Evolutionary conservation across 2,329 filamentous ascomycete species (phyloP), one percentile per base, ranked within the genome.

Genomic region (Blumeriella jaapii): DNA sequence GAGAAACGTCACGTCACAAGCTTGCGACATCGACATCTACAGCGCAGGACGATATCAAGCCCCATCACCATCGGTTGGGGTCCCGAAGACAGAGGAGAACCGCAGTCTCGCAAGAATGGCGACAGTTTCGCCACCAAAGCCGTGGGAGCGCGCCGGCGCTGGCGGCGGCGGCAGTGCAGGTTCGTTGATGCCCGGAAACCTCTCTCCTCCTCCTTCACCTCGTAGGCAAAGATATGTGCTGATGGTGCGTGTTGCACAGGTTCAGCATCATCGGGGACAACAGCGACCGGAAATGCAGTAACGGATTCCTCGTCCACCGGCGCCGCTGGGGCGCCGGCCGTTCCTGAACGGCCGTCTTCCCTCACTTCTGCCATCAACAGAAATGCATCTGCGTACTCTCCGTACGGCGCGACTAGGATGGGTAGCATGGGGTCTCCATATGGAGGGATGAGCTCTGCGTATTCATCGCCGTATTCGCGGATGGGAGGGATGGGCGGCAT

Each of bases 71-170:
- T 37, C 19, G 17, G 33, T 12, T 27, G 15, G 29, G 31, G 26
- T n/a, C 22, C 30, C 15, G 13, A 27, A 40, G 31, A 29, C 24
- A 37, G 38, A 41, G 36, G 31, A 15, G 13, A 29, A 22, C 19
- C 17, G 28, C 22, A 27, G 16, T 18, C 16, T 29, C 27, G 19
- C 34, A 13, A 38, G 25, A 38, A 56, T 56, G 49, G 39, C 45
- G 9, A 77, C 77, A 69, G 72, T 72, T 45, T 95, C 89, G 60
- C 91, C 91, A 56, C 91, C 91, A 37, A 98, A 98, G 64, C 91
- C 91, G 29, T 98, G 91, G 91, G 91, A 98, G 64, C 74, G 80
- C 59, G 81, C 79, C 61, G 50, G 46, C 38, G 44, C 34, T 22
- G 47, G 42, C 18, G 46, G 47, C 29, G 30, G 47, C 31, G 31